phyloP scores from a whole-genome alignment of 1,284 basidiomycete species.

The Porodaedalea pini region DNA sequence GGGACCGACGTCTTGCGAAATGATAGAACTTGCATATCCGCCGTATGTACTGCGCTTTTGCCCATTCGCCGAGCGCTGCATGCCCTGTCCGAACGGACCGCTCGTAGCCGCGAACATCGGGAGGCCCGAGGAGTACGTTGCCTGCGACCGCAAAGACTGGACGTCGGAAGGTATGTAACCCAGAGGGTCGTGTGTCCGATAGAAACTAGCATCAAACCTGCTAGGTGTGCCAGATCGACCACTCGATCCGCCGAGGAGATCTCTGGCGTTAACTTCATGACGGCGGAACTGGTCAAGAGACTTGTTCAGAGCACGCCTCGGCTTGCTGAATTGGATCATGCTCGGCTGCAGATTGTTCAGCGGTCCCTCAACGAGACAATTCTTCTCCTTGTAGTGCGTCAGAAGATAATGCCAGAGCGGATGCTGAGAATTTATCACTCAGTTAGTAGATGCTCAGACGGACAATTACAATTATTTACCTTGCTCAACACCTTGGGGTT shows the following conservation, averaged over 20 bases:
- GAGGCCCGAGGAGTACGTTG: constrained; percentile 86
- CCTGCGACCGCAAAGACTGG: constrained; percentile 91
- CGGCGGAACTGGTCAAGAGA: constrained; percentile 89
- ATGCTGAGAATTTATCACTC: constrained; percentile 54
- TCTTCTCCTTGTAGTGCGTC: constrained; percentile 98
- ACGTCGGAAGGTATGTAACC: constrained; percentile 94
- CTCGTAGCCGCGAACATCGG: constrained; percentile 72
- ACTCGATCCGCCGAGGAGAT: constrained; percentile 30
- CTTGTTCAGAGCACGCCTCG: constrained; percentile 79
- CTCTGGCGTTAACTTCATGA: constrained; percentile 82
- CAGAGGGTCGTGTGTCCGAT: constrained; percentile 90
- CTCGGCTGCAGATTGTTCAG: constrained; percentile 94
- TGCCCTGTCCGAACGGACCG: constrained; percentile 64
- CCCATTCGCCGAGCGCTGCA: constrained; percentile 54
- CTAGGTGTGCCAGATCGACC: constrained; percentile 80
- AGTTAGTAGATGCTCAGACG: constrained; percentile 8
- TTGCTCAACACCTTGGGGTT: constrained; percentile 99
- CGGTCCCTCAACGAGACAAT: constrained; percentile 92
- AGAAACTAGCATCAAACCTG: constrained; percentile 92
- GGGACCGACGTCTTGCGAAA: constrained; percentile 81
- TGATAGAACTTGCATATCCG: constrained; percentile 87
- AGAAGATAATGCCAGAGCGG: constrained; percentile 98
- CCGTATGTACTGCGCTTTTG: constrained; percentile 74
- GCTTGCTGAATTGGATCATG: constrained; percentile 99
- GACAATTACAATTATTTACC: constrained; percentile 50